Evolutionary conservation across 83 land plant species (phyloP), one percentile per base, ranked within the genome.

Genomic region (Larix sibirica): DNA sequence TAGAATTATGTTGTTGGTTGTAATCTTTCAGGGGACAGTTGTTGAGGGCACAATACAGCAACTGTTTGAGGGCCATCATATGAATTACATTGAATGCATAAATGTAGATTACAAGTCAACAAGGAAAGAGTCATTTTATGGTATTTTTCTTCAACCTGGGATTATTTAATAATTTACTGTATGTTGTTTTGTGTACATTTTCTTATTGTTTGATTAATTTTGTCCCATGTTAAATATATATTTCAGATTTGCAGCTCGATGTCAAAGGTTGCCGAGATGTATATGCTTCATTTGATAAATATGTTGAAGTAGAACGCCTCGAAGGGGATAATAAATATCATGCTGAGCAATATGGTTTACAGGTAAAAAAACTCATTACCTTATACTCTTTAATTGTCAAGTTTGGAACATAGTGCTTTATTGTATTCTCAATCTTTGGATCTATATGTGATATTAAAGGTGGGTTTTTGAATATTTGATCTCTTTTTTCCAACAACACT

Each of bases 51-150:
- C 99, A 60, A 96, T 98, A 83, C 99, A 98, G 83, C 96, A 96
- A 86, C 90, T 98, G 26, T 98, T 98, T 89, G 99, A 98, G 85
- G 99, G 99, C 8, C 99, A 98, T 68, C 99, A 96, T 81, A 98
- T 96, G 99, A 98, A 93, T 74, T 98, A 98, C 83, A 96, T 98
- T 81, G 99, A 98, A 71, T 98, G 99, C 90, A 95, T 96, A 89
- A 98, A 98, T 88, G 99, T 96, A 56, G 99, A 98, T 80, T 98
- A 96, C 86, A 98, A 98, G 69, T 98, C 99, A 65, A 98, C 96
- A 65, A 94, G 99, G 81, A 98, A 96, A 83, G 99, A 98, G 82
- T 98, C 99, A 79, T 98, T 90, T 81, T 96, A 95, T 91, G 99
- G 99, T 95, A 87, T 20, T 83, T 76, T 63, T 13, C 81, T 79